phyloP scores from a whole-genome alignment of 148 eudicot species.

The Rhododendron mucronatum region DNA sequence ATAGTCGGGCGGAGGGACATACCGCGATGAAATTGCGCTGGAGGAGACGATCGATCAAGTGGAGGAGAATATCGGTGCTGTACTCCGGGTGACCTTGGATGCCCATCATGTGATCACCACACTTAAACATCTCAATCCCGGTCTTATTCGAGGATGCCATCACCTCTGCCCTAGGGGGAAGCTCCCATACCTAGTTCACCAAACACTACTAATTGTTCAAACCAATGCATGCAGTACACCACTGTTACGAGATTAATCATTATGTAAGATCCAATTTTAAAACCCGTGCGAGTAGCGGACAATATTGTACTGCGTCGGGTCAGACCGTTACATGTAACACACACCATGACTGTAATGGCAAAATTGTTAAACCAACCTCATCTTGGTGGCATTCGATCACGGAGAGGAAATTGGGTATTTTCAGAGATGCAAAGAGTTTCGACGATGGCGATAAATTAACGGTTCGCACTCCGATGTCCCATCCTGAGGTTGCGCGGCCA shows the following conservation, averaged over 20 bases:
- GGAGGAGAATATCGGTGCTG: constrained; percentile 72
- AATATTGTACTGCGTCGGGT: background rate
- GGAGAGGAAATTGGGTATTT: constrained; percentile 41
- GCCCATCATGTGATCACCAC: constrained; percentile 84
- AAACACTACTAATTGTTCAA: background rate
- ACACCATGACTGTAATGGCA: background rate
- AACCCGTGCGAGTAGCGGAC: background rate
- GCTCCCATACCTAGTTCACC: constrained; percentile 48
- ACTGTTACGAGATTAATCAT: background rate
- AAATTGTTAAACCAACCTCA: constrained; percentile 42
- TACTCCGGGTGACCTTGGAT: constrained; percentile 97
- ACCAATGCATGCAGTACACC: background rate
- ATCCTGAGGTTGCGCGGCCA: constrained; percentile 54
- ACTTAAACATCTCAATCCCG: constrained; percentile 69
- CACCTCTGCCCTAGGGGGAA: constrained; percentile 74
- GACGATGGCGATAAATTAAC: constrained; percentile 45
- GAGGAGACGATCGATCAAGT: constrained; percentile 63
- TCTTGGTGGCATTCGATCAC: constrained; percentile 81
- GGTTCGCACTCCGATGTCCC: constrained; percentile 77
- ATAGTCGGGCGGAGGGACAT: background rate
- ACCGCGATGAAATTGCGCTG: constrained; percentile 38
- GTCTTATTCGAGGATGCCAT: constrained; percentile 73
- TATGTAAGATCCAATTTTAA: background rate
- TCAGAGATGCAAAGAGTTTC: constrained; percentile 32
- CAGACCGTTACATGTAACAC: background rate